phyloP scores from a whole-genome alignment of 2,329 filamentous ascomycete species.

The Fusarium solani-melongenae region DNA sequence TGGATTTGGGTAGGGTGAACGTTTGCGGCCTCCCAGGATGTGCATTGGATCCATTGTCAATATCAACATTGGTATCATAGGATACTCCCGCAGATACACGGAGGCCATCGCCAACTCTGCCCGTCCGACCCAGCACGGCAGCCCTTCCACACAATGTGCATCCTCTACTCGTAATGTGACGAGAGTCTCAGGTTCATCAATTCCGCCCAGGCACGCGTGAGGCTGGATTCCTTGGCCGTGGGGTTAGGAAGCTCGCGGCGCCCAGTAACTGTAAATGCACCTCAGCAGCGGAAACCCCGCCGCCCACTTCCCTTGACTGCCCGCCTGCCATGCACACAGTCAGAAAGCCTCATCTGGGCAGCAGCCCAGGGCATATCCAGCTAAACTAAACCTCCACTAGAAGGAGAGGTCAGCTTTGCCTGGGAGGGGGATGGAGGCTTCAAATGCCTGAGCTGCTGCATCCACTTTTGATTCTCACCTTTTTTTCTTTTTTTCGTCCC shows the following conservation, averaged over 20 bases:
- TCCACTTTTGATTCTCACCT: not conserved
- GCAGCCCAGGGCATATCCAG: not conserved
- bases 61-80: not conserved
- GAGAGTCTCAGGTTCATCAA: not conserved
- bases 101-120: not conserved
- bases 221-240: not conserved
- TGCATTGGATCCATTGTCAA: not conserved
- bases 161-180: not conserved
- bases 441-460: slow-evolving; percentile 1
- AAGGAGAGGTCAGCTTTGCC: not conserved
- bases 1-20: not conserved
- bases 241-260: not conserved
- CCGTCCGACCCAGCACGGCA: not conserved
- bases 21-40: slow-evolving; percentile 7
- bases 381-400: not conserved
- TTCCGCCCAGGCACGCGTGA: not conserved
- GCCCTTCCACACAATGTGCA: not conserved
- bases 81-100: not conserved
- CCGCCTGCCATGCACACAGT: not conserved
- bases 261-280: slow-evolving; percentile 12
- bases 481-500: slow-evolving; percentile 18
- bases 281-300: not conserved
- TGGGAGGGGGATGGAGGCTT: not conserved
- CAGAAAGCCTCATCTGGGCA: slow-evolving; percentile 1
- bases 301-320: not conserved